Evolutionary conservation across 2,329 filamentous ascomycete genomes (phyloP).

Genomic region (Colletotrichum lentis): DNA sequence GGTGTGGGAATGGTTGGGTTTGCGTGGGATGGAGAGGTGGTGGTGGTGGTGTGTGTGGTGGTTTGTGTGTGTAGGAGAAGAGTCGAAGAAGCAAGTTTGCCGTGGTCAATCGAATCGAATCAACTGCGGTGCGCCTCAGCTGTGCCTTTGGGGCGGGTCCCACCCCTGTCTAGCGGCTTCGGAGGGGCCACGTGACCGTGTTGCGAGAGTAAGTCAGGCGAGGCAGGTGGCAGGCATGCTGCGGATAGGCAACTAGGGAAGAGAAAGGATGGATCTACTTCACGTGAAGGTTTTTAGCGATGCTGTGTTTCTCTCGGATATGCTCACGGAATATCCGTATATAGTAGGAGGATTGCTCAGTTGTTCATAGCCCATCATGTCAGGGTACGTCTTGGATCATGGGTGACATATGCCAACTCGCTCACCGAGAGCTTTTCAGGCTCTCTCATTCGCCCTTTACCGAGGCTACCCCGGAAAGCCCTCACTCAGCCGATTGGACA

Average conservation of each 20-base stretch:
- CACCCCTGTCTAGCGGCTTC: slow-evolving; percentile 21
- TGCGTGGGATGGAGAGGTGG: slow-evolving; percentile 1
- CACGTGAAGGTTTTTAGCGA: no score
- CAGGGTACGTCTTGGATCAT: slow-evolving; percentile 16
- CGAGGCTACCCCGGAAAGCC: background rate
- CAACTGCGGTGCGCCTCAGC: slow-evolving; percentile 32
- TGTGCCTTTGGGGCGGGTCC: slow-evolving; percentile 31
- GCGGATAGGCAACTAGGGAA: no score
- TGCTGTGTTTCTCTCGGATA: background rate
- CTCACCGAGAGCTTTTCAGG: slow-evolving; percentile 6
- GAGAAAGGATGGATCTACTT: no score
- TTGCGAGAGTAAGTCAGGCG: background rate
- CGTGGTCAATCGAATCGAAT: slow-evolving; percentile 18
- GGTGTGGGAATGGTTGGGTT: slow-evolving; percentile 22
- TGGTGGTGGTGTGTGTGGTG: slow-evolving; percentile 16
- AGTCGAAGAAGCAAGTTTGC: slow-evolving; percentile 37
- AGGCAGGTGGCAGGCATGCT: no score
- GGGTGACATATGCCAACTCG: slow-evolving; percentile 6
- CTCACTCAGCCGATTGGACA: slow-evolving; percentile 17
- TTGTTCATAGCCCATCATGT: background rate
- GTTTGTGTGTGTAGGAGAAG: slow-evolving; percentile 25
- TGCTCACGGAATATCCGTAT: no score
- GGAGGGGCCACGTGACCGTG: slow-evolving; percentile 29
- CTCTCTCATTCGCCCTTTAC: slow-evolving; percentile 12
- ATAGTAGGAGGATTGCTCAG: background rate